Base-by-base conservation (phyloP, 2,329 filamentous ascomycete species). In the Mollisiaceae sp. region DNA sequence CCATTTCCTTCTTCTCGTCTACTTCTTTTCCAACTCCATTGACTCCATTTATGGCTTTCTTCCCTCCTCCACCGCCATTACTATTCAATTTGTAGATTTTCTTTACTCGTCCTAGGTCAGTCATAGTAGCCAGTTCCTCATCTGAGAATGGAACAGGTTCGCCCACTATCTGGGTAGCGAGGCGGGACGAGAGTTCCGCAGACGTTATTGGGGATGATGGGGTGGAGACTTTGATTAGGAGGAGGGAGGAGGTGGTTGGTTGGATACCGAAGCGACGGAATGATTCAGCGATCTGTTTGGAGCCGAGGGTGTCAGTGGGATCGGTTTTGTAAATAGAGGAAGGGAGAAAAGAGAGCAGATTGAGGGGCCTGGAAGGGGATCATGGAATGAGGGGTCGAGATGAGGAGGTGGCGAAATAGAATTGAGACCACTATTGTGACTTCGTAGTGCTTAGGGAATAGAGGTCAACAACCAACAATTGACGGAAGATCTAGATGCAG, bases 201-300 rank as follows among this genome's bases (percentile, higher is more conserved):
- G 86, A 79, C 56, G 80, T 75, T 6, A 82, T 79, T 56, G 81
- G 78, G 39, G 78, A 76, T 56, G 81, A 78, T 0, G 82, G 81
- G 18, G 84, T 82, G 11, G 89, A 84, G 27, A 98, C 83, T 76
- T 97, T 98, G 74, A 97, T 83, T 8, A 92, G 88, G 2, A 97
- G 80, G n/a, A 99, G 79, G 71, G 89, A 79, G 54, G 84, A 89
- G 2, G 91, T 95, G 12, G 82, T 80, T 14, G 92, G 86, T 0
- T 86, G 82, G 65, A 98, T 89, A 57, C 95, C 95, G 75, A 95
- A 97, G 62, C 90, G 89, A 38, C 92, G 90, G 79, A 98, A 98
- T 0, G 93, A 90, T 72, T 97, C 94, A 60, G 93, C 87, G 74
- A 99, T 98, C 93, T 96, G 38, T 60, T 59, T 20, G 35, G 35